Evolutionary conservation across 2,329 filamentous ascomycete species (phyloP).

Genomic region (Colletotrichum trifolii): DNA sequence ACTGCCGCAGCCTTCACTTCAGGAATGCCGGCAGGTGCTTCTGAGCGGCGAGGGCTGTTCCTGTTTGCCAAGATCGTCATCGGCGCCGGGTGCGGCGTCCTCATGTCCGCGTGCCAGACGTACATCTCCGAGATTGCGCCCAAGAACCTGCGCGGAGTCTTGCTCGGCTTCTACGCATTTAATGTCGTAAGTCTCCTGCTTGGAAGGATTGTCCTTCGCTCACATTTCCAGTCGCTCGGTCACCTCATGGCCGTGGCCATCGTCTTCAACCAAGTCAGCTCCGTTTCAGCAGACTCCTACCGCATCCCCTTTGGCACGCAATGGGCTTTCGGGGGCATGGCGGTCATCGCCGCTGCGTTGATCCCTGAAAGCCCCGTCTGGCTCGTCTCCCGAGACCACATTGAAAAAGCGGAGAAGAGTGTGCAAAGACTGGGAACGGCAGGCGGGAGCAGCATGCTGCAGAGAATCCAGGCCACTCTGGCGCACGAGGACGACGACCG

Average conservation of each 20-base stretch:
- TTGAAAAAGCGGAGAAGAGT: slow-evolving; percentile 7
- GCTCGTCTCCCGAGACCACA: neutral
- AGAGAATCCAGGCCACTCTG: neutral
- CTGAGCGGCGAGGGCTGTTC: slow-evolving; percentile 6
- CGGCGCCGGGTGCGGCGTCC: slow-evolving; percentile 14
- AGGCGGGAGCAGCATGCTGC: slow-evolving; percentile 2
- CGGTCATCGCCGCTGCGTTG: neutral
- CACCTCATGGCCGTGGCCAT: slow-evolving; percentile 15
- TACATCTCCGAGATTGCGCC: slow-evolving; percentile 21
- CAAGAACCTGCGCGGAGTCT: slow-evolving; percentile 16
- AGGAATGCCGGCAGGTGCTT: slow-evolving; percentile 5
- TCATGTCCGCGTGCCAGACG: slow-evolving; percentile 21
- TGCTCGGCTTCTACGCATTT: slow-evolving; percentile 12
- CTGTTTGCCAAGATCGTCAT: slow-evolving; percentile 21
- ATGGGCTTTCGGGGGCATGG: slow-evolving; percentile 14
- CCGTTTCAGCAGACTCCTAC: neutral
- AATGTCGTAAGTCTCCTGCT: slow-evolving; percentile 3
- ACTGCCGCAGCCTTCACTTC: slow-evolving; percentile 15
- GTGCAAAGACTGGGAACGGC: slow-evolving; percentile 1
- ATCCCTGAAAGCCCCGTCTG: slow-evolving; percentile 20
- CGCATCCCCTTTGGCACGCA: slow-evolving; percentile 20
- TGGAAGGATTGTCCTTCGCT: no score
- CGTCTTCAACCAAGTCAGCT: slow-evolving; percentile 6
- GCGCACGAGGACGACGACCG: slow-evolving; percentile 13
- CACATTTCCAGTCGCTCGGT: neutral